Conservation (phyloP, 2,329 filamentous ascomycete genomes). For the Colletotrichum destructivum region DNA sequence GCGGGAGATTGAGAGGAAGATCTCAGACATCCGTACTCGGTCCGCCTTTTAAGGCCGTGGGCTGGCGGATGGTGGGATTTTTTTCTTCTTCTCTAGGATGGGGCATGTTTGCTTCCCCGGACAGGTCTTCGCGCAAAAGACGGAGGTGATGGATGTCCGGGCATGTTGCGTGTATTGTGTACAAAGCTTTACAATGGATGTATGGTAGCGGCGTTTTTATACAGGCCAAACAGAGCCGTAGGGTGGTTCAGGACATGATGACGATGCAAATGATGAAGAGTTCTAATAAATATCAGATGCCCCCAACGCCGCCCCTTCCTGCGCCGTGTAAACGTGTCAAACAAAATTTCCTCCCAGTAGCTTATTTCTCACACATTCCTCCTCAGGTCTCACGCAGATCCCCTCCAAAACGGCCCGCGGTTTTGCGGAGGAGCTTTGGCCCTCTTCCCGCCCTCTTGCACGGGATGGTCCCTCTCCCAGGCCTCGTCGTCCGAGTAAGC, state of each 20-base stretch:
- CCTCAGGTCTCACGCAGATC: slow-evolving; percentile 34
- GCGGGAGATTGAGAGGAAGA: slow-evolving; percentile 95
- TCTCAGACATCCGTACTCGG: slow-evolving; percentile 77
- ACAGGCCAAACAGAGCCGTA: slow-evolving; percentile 38
- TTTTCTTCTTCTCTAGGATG: slow-evolving; percentile 7
- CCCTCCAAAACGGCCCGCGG: slow-evolving; percentile 52
- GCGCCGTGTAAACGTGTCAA: background rate
- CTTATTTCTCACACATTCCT: background rate
- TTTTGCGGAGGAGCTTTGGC: slow-evolving; percentile 45
- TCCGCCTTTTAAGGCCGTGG: slow-evolving; percentile 66
- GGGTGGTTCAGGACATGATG: slow-evolving; percentile 41
- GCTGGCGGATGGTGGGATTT: background rate
- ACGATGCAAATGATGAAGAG: slow-evolving; percentile 42
- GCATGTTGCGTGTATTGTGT: slow-evolving; percentile 27
- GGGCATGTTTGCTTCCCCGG: background rate
- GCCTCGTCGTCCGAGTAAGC: slow-evolving; percentile 79
- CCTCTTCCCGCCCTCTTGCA: slow-evolving; percentile 57
- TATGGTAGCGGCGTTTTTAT: slow-evolving; percentile 39
- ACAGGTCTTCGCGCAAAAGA: background rate
- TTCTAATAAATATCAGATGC: slow-evolving; percentile 33
- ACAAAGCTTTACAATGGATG: slow-evolving; percentile 32
- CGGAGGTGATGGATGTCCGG: background rate
- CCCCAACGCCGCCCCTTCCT: slow-evolving; percentile 13
- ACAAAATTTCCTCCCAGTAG: background rate
- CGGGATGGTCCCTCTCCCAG: slow-evolving; percentile 81